These are phyloP conservation scores for Anthoceros angustus DNA, from an alignment of 225 moss, liverwort and hornwort species.

Conservation along the genomic window DNA sequence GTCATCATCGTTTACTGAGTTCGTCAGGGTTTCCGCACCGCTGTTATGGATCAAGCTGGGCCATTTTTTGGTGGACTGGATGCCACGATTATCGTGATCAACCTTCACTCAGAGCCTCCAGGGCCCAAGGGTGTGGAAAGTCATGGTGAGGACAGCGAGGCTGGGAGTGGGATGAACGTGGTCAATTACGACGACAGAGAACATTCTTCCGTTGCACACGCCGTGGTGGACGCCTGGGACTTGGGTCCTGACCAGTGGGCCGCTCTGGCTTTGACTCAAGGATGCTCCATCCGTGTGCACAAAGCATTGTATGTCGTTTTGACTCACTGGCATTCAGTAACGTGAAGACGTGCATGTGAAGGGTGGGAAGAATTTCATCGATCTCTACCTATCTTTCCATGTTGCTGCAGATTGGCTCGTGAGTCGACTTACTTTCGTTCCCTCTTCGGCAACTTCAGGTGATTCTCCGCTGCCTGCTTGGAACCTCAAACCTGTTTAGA, in stretches of 20 bases:
- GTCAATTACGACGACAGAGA: not conserved
- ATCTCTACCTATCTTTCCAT: not conserved
- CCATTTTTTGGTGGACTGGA: not conserved
- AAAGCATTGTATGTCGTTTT: not conserved
- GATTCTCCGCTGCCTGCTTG: not conserved
- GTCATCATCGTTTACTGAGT: too few relatives aligned
- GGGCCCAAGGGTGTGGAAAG: not conserved
- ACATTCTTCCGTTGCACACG: not conserved
- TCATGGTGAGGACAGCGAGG: too few relatives aligned
- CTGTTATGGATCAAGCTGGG: not conserved
- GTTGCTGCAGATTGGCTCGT: conserved; percentile 12
- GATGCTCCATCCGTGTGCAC: not conserved
- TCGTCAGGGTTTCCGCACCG: not conserved
- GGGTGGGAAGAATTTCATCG: too few relatives aligned
- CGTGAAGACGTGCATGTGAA: too few relatives aligned
- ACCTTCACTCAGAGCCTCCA: not conserved
- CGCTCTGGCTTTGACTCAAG: not conserved
- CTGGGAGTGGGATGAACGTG: too few relatives aligned
- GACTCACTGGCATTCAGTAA: not conserved
- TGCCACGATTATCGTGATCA: not conserved
- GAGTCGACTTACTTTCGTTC: conserved; percentile 23
- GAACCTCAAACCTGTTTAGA: not conserved
- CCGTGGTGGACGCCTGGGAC: not conserved
- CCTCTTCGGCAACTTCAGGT: conserved; percentile 20
- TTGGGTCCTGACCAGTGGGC: not conserved